These are phyloP conservation scores for Leonotis leonurus DNA, from an alignment of 257 asterid species.

Conservation along the genomic window DNA sequence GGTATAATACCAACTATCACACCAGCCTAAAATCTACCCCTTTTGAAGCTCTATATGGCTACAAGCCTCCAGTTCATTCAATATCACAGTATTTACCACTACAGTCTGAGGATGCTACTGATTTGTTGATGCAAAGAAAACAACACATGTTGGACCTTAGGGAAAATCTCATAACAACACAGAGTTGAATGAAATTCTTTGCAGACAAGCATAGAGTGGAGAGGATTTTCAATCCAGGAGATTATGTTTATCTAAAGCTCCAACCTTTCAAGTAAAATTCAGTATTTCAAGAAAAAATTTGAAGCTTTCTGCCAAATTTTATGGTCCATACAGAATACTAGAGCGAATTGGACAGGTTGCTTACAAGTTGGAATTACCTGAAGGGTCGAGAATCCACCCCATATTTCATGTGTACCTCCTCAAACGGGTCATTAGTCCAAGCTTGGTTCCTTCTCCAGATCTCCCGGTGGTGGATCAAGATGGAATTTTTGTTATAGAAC, in stretches of 20 bases:
- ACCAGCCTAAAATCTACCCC: neutral
- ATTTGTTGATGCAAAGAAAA: neutral
- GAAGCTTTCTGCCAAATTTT: neutral
- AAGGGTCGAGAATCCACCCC: neutral
- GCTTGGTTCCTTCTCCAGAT: accelerated
- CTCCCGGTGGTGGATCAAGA: neutral
- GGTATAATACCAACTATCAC: neutral
- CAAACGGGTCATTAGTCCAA: accelerated
- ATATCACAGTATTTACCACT: too few species aligned
- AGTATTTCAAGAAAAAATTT: neutral
- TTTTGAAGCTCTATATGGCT: neutral
- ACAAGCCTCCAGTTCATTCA: too few species aligned
- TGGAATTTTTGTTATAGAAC: neutral
- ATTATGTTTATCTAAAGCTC: neutral
- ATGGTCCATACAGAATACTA: neutral
- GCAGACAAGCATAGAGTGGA: too few species aligned
- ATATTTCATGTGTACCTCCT: neutral
- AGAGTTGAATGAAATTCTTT: neutral
- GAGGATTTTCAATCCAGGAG: neutral
- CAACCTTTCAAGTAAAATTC: neutral
- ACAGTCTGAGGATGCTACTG: neutral
- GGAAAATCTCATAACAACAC: neutral
- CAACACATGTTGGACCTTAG: neutral
- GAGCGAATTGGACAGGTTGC: neutral
- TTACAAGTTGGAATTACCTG: neutral